Evolutionary conservation across 148 eudicot species (phyloP).

Genomic region (Pouteria glomerata): DNA sequence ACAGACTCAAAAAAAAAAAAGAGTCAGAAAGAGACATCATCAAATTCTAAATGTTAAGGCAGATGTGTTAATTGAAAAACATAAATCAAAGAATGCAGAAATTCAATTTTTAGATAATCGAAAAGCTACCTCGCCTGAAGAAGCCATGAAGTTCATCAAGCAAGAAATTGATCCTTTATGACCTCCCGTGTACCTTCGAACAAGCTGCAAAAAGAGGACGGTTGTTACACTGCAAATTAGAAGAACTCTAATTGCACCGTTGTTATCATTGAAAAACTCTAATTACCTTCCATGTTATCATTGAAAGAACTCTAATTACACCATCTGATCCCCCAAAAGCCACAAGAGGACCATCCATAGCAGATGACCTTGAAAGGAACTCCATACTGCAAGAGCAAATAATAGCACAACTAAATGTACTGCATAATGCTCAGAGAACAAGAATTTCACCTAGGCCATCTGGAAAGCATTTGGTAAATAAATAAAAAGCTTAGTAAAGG

Average conservation of each 20-base stretch:
- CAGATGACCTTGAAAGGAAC: constrained; percentile 66
- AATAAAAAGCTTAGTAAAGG: background rate
- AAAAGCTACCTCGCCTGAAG: constrained; percentile 74
- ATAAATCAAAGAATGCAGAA: background rate
- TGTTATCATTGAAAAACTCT: background rate
- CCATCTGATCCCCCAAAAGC: constrained; percentile 99
- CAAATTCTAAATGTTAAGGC: background rate
- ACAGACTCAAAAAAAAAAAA: background rate
- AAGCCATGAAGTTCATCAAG: constrained; percentile 90
- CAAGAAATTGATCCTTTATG: constrained; percentile 93
- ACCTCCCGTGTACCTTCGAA: constrained; percentile 95
- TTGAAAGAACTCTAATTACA: constrained; percentile 92
- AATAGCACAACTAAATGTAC: background rate
- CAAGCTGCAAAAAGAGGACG: constrained; percentile 59
- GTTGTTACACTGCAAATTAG: too few species aligned
- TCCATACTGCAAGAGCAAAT: constrained; percentile 75
- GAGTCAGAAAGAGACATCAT: background rate
- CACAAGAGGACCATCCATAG: constrained; percentile 86
- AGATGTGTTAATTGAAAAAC: background rate
- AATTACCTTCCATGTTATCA: constrained; percentile 92
- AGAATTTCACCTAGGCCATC: background rate
- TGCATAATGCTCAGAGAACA: background rate
- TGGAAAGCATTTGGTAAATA: constrained; percentile 7
- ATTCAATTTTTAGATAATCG: background rate
- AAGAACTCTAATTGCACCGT: background rate